These are phyloP conservation scores for Moesziomyces sp. DNA, from an alignment of 1,284 basidiomycete genomes.

Conservation along the genomic window DNA sequence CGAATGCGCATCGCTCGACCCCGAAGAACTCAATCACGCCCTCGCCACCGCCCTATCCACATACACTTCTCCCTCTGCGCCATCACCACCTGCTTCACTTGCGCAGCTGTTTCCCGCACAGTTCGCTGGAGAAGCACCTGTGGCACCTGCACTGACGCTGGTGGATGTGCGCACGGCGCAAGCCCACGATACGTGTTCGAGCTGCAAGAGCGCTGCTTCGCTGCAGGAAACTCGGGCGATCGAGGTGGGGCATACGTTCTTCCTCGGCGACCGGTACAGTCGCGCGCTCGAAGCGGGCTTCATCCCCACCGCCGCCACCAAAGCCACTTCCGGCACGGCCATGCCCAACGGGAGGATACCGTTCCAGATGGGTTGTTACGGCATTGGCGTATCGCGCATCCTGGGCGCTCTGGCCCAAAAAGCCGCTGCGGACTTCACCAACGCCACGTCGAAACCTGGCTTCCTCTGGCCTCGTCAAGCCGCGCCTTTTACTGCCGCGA, in stretches of 20 bases:
- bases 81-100: constrained; percentile 11
- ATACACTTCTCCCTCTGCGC: constrained; percentile 23
- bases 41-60: constrained; percentile 22
- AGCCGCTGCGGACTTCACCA: constrained; percentile 11
- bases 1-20: constrained; percentile 50
- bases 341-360: constrained; percentile 38
- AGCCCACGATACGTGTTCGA: constrained; percentile 48
- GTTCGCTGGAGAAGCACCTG: constrained; percentile 10
- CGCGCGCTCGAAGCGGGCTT: constrained; percentile 58
- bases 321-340: constrained; percentile 1
- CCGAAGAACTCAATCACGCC: constrained; percentile 45
- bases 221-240: constrained; percentile 60
- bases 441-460: constrained; percentile 24
- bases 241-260: constrained; percentile 68
- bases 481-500: constrained; percentile 55
- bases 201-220: constrained; percentile 45
- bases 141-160: constrained; percentile 19
- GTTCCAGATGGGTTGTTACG: constrained; percentile 69
- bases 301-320: constrained; percentile 2
- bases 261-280: constrained; percentile 67
- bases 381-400: constrained; percentile 67
- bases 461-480: constrained; percentile 62
- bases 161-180: constrained; percentile 44
- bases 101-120: constrained; percentile 46
- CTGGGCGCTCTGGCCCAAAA: constrained; percentile 65